These are phyloP conservation scores for Epichloe scottii DNA, from an alignment of 2,329 filamentous ascomycete species.

Conservation along the genomic window DNA sequence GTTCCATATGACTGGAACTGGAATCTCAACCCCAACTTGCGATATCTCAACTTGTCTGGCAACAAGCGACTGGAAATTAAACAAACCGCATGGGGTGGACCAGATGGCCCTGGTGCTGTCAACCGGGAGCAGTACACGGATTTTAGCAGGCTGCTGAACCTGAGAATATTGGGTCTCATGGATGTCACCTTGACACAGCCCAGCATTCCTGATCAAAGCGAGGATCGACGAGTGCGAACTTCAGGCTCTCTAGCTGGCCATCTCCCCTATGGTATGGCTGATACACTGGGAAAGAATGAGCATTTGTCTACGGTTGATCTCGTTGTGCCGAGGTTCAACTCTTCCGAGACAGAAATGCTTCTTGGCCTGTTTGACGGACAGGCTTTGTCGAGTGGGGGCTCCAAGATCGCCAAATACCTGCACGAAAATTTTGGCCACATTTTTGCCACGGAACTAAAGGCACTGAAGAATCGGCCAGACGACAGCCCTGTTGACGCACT, in stretches of 20 bases:
- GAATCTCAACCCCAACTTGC: conserved; percentile 93
- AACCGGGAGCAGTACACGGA: conserved; percentile 65
- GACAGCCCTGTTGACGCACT: conserved; percentile 78
- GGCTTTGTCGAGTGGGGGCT: conserved; percentile 75
- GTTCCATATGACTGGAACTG: conserved; percentile 99
- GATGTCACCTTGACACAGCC: conserved; percentile 92
- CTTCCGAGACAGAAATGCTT: conserved; percentile 78
- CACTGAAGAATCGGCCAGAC: conserved; percentile 48
- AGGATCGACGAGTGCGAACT: conserved; percentile 91
- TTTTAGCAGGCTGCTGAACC: conserved; percentile 71
- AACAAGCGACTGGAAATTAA: conserved; percentile 95
- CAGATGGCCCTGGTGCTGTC: conserved; percentile 37
- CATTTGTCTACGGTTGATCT: conserved; percentile 93
- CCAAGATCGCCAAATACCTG: conserved; percentile 89
- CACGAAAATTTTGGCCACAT: conserved; percentile 90
- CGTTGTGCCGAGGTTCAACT: conserved; percentile 83
- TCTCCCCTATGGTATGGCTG: conserved; percentile 93
- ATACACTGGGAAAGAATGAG: conserved; percentile 84
- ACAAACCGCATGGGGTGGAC: conserved; percentile 32
- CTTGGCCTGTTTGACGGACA: conserved; percentile 96
- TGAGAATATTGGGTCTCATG: conserved; percentile 88
- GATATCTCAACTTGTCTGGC: conserved; percentile 90
- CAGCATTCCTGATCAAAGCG: conserved; percentile 86
- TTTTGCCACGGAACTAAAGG: conserved; percentile 71
- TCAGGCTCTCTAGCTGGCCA: conserved; percentile 87